These are phyloP conservation scores for Escovopsis sp. DNA, from an alignment of 2,329 filamentous ascomycete genomes.

Conservation along the genomic window DNA sequence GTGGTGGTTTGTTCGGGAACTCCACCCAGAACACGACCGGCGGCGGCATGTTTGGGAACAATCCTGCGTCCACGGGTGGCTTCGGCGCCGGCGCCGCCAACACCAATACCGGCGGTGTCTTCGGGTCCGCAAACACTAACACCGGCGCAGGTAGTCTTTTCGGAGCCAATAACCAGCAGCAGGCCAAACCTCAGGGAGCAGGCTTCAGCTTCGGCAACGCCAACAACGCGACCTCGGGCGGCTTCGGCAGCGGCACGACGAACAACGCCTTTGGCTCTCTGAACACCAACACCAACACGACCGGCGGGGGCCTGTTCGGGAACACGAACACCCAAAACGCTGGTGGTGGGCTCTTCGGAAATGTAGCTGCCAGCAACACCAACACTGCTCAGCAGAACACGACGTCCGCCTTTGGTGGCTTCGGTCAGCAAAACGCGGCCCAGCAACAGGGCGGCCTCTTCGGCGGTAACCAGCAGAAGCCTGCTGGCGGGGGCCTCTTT, in stretches of 20 bases:
- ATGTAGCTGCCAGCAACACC: constrained; percentile 16
- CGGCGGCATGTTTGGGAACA: constrained; percentile 26
- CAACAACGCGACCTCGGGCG: constrained; percentile 7
- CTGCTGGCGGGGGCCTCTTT: constrained; percentile 19
- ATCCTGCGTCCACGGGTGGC: constrained; percentile 12
- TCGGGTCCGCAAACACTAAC: constrained; percentile 14
- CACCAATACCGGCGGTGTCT: constrained; percentile 17
- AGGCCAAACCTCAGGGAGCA: constrained; percentile 19
- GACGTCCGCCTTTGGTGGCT: constrained; percentile 17
- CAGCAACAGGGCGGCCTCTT: constrained; percentile 28
- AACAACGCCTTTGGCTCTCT: constrained; percentile 24
- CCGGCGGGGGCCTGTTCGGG: constrained; percentile 27
- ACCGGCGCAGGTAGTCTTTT: constrained; percentile 25
- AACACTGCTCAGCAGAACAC: constrained; percentile 18
- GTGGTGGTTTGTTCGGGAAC: constrained; percentile 26
- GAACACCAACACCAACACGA: constrained; percentile 7
- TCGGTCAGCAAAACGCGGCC: constrained; percentile 20
- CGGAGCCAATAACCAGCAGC: constrained; percentile 19
- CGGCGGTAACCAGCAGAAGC: constrained; percentile 28
- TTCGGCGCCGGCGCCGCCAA: constrained; percentile 24
- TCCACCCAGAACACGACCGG: constrained; percentile 10
- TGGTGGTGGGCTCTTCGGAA: constrained; percentile 28
- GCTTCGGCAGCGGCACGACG: constrained; percentile 13
- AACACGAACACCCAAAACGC: constrained; percentile 11
- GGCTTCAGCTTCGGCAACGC: constrained; percentile 31